phyloP scores from a whole-genome alignment of 23 red algal species.

The Cyanidiococcus yangmingshanensis region DNA sequence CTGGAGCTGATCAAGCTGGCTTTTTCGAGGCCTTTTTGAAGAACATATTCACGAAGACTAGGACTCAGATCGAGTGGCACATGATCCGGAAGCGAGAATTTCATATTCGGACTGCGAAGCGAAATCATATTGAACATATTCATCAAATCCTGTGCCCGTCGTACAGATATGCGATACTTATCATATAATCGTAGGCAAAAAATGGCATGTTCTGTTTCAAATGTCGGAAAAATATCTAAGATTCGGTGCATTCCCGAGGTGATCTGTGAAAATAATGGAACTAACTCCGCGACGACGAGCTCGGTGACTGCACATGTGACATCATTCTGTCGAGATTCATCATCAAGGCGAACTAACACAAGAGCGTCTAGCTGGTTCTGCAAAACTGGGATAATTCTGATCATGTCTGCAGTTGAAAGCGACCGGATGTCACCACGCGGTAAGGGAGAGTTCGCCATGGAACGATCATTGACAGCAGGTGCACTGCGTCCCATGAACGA shows the following conservation, averaged over 20 bases:
- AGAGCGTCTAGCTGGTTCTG: constrained; percentile 24
- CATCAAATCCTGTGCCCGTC: constrained; percentile 4
- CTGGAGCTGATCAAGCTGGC: neutral
- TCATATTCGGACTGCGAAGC: neutral
- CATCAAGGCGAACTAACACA: neutral
- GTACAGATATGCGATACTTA: neutral
- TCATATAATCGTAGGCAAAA: constrained; percentile 19
- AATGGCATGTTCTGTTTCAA: neutral
- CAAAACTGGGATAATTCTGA: constrained; percentile 20
- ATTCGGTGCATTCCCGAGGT: constrained; percentile 1
- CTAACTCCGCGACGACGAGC: constrained; percentile 5
- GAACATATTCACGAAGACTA: constrained; percentile 16
- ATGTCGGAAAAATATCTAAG: constrained; percentile 18
- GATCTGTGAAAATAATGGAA: constrained; percentile 11
- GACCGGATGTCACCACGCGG: constrained; percentile 4
- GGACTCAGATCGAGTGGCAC: constrained; percentile 19
- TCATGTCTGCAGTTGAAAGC: neutral
- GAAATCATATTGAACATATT: neutral
- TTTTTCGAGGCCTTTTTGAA: neutral
- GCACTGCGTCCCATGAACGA: too few species aligned
- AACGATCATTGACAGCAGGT: neutral
- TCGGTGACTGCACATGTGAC: constrained; percentile 20
- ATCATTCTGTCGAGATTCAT: constrained; percentile 19
- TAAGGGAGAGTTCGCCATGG: neutral
- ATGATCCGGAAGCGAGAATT: neutral